A percentile compares a stretch with the other conserved stretches of the same genome.
phyloP scores from a whole-genome alignment of 1,139 yeast genomes.

The Lodderomyces orthopsilosis region DNA sequence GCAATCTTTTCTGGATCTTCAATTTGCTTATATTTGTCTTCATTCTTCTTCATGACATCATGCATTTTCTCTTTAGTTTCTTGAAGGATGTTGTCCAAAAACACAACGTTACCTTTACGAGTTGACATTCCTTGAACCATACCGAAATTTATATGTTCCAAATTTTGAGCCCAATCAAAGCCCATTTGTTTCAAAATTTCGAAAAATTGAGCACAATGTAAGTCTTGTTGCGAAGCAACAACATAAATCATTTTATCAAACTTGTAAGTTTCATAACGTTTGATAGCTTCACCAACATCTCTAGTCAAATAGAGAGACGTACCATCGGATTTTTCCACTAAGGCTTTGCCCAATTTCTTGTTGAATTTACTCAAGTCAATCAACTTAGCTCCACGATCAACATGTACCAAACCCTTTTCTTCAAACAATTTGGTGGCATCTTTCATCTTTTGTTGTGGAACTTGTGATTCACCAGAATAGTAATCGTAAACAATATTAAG shows the following conservation, averaged over 20 bases:
- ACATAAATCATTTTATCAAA: conserved; percentile 97
- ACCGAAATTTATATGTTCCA: conserved; percentile 90
- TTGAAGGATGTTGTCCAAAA: conserved; percentile 89
- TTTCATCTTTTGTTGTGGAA: conserved; percentile 69
- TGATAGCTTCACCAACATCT: conserved; percentile 96
- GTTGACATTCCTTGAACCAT: conserved; percentile 99
- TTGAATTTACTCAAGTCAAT: conserved; percentile 84
- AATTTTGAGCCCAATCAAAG: conserved; percentile 76
- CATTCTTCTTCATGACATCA: conserved; percentile 94
- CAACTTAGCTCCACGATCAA: conserved; percentile 88
- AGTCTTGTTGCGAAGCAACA: conserved; percentile 93
- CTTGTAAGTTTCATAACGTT: conserved; percentile 77
- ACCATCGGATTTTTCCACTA: conserved; percentile 94
- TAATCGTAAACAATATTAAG: conserved; percentile 83
- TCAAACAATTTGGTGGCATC: conserved; percentile 60
- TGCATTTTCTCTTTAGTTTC: conserved; percentile 96
- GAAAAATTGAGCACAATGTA: conserved; percentile 91
- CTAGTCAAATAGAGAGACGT: conserved; percentile 92
- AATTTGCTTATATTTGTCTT: conserved; percentile 87
- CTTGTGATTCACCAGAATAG: conserved; percentile 96
- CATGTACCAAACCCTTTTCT: conserved; percentile 71
- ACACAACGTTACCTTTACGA: conserved; percentile 97
- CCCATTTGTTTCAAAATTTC: conserved; percentile 94
- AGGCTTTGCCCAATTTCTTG: conserved; percentile 91
- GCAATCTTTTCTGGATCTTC: conserved; percentile 95